Conservation (phyloP, 2,329 filamentous ascomycete species). For the Aspergillus brasiliensis region DNA sequence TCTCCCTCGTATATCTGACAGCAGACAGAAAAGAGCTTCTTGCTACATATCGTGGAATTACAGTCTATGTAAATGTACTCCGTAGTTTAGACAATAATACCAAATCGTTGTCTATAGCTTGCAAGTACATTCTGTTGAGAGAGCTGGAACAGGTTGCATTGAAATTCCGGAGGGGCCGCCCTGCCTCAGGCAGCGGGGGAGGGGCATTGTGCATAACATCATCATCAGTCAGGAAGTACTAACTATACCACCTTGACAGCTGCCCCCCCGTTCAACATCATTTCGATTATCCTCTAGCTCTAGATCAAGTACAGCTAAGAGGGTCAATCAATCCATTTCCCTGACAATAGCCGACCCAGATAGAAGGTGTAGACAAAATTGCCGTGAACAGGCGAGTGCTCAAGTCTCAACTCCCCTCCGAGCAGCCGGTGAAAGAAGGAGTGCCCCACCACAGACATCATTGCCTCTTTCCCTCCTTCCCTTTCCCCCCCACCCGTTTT, state of each 20-base stretch:
- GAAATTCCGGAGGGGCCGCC: constrained; percentile 13
- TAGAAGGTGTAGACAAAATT: background rate
- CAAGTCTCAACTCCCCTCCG: background rate
- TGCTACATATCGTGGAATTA: too few species aligned
- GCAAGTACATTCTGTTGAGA: too few species aligned
- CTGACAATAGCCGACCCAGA: background rate
- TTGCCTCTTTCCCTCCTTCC: constrained; percentile 37
- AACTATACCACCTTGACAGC: too few species aligned
- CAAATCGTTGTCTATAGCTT: background rate
- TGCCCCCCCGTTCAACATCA: too few species aligned
- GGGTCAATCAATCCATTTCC: background rate
- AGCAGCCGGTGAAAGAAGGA: constrained; percentile 18
- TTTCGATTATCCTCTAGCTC: too few species aligned
- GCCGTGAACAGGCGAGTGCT: background rate
- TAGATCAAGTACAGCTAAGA: too few species aligned
- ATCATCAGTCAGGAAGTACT: background rate
- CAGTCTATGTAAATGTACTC: too few species aligned
- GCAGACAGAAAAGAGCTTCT: too few species aligned
- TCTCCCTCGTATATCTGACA: background rate
- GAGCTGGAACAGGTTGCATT: background rate
- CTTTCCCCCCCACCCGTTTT: constrained; percentile 13
- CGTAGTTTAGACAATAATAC: too few species aligned
- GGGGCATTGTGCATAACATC: constrained; percentile 1
- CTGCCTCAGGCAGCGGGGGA: constrained; percentile 8
- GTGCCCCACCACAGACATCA: constrained; percentile 36